Conservation (phyloP, 495 filamentous ascomycete genomes). For the Bacidia rubella region DNA sequence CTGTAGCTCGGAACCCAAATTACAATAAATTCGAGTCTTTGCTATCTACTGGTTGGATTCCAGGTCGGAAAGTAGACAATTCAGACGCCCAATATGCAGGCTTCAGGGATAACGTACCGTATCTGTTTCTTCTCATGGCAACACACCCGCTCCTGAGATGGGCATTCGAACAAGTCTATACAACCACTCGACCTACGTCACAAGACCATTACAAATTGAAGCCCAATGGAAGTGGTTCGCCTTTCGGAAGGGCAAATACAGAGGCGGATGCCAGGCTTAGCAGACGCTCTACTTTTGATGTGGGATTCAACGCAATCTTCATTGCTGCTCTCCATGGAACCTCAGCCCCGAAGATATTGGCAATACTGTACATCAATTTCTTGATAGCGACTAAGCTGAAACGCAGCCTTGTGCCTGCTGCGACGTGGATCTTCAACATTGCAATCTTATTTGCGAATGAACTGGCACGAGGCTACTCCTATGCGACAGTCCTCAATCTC, state of each 20-base stretch:
- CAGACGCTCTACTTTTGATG: constrained; percentile 75
- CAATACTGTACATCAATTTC: constrained; percentile 73
- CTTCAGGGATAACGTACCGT: constrained; percentile 78
- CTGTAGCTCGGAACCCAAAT: constrained; percentile 62
- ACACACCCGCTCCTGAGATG: constrained; percentile 68
- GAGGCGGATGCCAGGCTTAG: constrained; percentile 52
- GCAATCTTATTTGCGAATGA: constrained; percentile 82
- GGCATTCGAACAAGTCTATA: constrained; percentile 41
- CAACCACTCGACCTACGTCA: background rate
- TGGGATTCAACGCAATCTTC: constrained; percentile 67
- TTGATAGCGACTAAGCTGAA: constrained; percentile 57
- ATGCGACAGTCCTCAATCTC: constrained; percentile 43
- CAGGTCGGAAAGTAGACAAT: constrained; percentile 86
- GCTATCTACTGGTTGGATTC: constrained; percentile 80
- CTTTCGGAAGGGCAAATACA: constrained; percentile 5
- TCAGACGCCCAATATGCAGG: constrained; percentile 80
- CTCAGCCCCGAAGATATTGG: constrained; percentile 67
- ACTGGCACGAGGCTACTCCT: constrained; percentile 61
- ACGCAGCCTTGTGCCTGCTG: constrained; percentile 48
- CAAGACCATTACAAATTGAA: constrained; percentile 1
- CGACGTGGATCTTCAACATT: constrained; percentile 94
- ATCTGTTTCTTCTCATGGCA: constrained; percentile 54
- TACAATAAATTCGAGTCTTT: constrained; percentile 59
- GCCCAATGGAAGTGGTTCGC: constrained; percentile 7
- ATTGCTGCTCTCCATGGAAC: constrained; percentile 70